Percentiles rank a stretch among this genome's conserved stretches.
phyloP scores from a whole-genome alignment of 1,284 basidiomycete genomes.

The Ganoderma lingzhi region DNA sequence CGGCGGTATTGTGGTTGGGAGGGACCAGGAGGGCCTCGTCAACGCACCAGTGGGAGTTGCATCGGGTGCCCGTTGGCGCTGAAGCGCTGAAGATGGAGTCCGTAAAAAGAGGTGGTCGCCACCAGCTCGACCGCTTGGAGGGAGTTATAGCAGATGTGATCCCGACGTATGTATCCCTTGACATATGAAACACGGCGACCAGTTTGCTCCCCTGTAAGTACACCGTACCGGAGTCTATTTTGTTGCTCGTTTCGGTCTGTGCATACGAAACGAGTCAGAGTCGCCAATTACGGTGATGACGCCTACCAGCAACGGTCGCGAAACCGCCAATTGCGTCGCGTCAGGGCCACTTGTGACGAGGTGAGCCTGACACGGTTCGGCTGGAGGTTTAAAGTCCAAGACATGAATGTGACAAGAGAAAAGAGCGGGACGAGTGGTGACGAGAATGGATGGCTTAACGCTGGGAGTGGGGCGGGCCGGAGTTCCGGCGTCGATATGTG shows the following conservation, averaged over 20 bases:
- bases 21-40: background rate
- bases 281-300: background rate
- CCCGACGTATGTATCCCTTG: background rate
- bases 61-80: background rate
- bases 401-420: background rate
- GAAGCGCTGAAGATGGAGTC: background rate
- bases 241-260: conserved; percentile 10
- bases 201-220: conserved; percentile 2
- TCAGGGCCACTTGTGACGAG: background rate
- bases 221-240: background rate
- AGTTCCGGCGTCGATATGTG: conserved; percentile 16
- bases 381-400: background rate
- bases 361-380: background rate
- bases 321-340: background rate
- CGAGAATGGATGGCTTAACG: conserved; percentile 8
- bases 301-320: background rate
- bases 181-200: conserved; percentile 31
- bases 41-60: conserved; percentile 1
- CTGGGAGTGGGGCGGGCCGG: conserved; percentile 14
- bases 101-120: conserved; percentile 6
- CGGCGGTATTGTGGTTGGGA: background rate
- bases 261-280: conserved; percentile 31
- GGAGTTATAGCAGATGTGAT: background rate
- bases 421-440: too few relatives aligned
- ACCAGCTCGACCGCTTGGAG: conserved; percentile 6